Base-by-base conservation (phyloP, 306 rosid genomes). In the Inga oerstediana region DNA sequence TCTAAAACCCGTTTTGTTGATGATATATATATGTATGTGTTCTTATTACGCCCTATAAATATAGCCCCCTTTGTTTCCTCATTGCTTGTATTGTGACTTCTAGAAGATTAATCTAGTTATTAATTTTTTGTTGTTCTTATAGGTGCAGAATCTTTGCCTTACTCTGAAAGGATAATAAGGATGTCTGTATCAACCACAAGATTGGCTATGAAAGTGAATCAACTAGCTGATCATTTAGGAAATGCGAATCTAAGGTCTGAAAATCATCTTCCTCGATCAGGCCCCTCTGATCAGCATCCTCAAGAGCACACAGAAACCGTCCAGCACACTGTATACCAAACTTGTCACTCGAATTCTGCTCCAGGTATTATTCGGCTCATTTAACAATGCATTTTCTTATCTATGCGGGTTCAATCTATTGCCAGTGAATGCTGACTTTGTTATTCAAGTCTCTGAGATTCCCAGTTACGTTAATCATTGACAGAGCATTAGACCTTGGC, bases 311-410 rank as follows among this genome's bases (percentile, higher is more conserved):
- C 58, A 59, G 90, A 89, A 80, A 85, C 83, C n/a, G 78, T 86
- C 86, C 87, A 88, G 85, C 93, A 79, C 58, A 16, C 64, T 19
- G 69, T 91, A 37, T 87, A 82, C 84, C 83, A 80, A 76, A 87
- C 67, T 41, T 88, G 87, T 80, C 86, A 80, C 83, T 78, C 89
- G 27, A 75, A 80, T 20, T 74, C 85, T 30, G 71, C 84, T 49
- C 46, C 85, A 85, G 88, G 92, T 92, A 82, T 46, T 81, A 34
- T n/a, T 54, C 78, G 48, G 68, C 81, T 62, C 15, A 27, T 46
- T 68, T 58, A 70, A 56, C 56, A 37, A 19, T 44, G 41, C 8
- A 15, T 72, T 78, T 61, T 44, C 34, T 22, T 37, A 74, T 46
- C 8, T 43, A 62, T 74, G 77, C 81, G 70, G 52, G 51, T 67